These are phyloP conservation scores for Noccaea bulbosa DNA, from an alignment of 345 rosid genomes.

Conservation along the genomic window DNA sequence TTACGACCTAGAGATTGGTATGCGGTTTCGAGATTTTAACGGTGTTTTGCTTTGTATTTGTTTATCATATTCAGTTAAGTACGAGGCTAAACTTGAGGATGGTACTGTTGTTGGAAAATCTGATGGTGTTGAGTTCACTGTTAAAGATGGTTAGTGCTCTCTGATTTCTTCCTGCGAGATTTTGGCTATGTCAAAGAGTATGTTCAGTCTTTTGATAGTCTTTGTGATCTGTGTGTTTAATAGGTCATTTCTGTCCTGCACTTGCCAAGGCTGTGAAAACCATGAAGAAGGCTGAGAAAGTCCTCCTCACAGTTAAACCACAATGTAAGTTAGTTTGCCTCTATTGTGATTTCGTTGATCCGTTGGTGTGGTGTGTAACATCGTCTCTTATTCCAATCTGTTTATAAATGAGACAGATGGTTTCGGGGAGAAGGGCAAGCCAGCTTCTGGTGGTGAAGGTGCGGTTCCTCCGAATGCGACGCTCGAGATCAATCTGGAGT, in stretches of 20 bases:
- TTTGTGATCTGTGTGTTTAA: slow-evolving; percentile 4
- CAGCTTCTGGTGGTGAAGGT: slow-evolving; percentile 54
- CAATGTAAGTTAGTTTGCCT: slow-evolving; percentile 38
- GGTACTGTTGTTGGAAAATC: slow-evolving; percentile 68
- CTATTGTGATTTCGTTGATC: neutral
- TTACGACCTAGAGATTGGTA: neutral
- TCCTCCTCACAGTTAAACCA: slow-evolving; percentile 69
- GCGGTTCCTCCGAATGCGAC: slow-evolving; percentile 86
- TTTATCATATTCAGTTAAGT: slow-evolving; percentile 63
- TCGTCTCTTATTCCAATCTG: slow-evolving; percentile 8
- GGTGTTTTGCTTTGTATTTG: neutral
- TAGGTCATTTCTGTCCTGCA: slow-evolving; percentile 90
- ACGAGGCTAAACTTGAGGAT: slow-evolving; percentile 75
- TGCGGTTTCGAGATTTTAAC: neutral
- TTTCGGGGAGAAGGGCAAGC: slow-evolving; percentile 87
- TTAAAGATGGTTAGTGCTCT: slow-evolving; percentile 62
- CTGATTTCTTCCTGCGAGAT: neutral
- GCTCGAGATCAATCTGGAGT: slow-evolving; percentile 60
- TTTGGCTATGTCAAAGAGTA: neutral
- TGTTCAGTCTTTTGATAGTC: neutral
- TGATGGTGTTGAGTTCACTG: slow-evolving; percentile 80
- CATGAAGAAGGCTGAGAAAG: slow-evolving; percentile 89
- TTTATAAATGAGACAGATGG: slow-evolving; percentile 58
- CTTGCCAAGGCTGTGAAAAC: slow-evolving; percentile 79
- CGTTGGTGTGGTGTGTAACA: neutral